Base-by-base conservation (phyloP, 257 asterid genomes). In the Forsythia viridissima region DNA sequence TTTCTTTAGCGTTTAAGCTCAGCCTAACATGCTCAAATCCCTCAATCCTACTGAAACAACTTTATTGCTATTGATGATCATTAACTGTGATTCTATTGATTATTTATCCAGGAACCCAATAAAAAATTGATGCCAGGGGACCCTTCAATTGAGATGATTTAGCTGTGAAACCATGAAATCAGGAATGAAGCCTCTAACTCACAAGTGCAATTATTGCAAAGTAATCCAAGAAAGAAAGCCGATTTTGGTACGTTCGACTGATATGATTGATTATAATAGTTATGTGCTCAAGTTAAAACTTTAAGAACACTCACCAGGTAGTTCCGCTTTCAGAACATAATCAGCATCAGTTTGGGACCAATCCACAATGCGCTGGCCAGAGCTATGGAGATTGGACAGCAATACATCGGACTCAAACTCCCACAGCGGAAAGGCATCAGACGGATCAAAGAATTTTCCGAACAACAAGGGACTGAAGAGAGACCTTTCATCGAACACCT, bases 381-480 rank as follows among this genome's bases (percentile, higher is more conserved):
- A 77, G 80, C 66, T 52, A 11, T 73, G 38, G 4, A 77, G 69
- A 59, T 55, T 83, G 7, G 88, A 81, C 79, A 92, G 73, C 81
- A 94, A 72, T 39, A 79, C 86, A 36, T 84, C 87, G 0, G 94
- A 78, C 5, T 94, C 92, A 36, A 92, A 94, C 77, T 94, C 98
- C 98, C 97, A 94, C 0, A 94, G 69, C 0, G 98, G 98, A 52
- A 94, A 94, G 4, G 97, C 98, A 74, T 94, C 98, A 11, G 97
- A 90, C 0, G 98, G 98, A 86, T 94, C 98, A 77, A 94, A 94
- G 91, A 90, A 94, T 79, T 94, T 92, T 2, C 97, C 98, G 44
- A 94, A 92, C 84, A 94, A 63, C 16, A 85, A 44, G 9, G 97
- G 97, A 73, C 91, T 92, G 83, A 92, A 92, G 3, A 92, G 57